Base-by-base conservation (phyloP, 805 yeast species). In the Myxozyma melibiosi region DNA sequence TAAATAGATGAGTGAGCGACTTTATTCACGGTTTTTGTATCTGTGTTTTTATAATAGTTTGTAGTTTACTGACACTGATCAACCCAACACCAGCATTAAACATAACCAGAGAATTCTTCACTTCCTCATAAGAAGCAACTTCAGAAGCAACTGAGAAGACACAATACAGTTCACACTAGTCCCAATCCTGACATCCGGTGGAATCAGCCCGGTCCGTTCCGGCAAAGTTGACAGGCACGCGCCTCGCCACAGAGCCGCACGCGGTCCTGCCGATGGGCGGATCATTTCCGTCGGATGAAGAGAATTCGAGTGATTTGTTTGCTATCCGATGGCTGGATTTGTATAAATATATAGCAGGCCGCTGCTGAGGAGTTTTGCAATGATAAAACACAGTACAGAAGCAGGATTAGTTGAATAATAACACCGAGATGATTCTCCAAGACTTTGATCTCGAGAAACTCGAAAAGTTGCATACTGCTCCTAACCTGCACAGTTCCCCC, bases 401-500 rank as follows among this genome's bases (percentile, higher is more conserved):
- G n/a, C n/a, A n/a, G n/a, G n/a, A n/a, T n/a, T n/a, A n/a, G n/a
- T n/a, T 42, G 46, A 35, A 42, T 14, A 27, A 14, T 5, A 4
- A 18, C 22, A 27, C 34, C 24, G 3, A n/a, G n/a, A n/a, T n/a
- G n/a, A n/a, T n/a, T n/a, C 25, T 39, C 25, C 28, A 3, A 28
- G 24, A 5, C 27, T 39, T 9, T 27, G n/a, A 38, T 5, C 1
- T 18, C 18, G 41, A 38, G 22, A 45, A 37, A 22, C 52, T 48
- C 25, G 52, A 48, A 33, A 48, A 48, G 38, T 31, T 38, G 38
- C 52, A 48, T 20, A 48, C 52, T 25, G 52, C 52, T 28, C 43
- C 44, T 9, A 37, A 34, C 22, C 33, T 46, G 18, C 27, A 37
- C 42, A 28, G 24, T 20, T 14, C 22, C 14, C 42, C 28, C 14